A percentile compares a stretch with the other conserved stretches of the same genome.
These are phyloP conservation scores for Cadophora gregata DNA, from an alignment of 2,329 filamentous ascomycete species.

Conservation along the genomic window DNA sequence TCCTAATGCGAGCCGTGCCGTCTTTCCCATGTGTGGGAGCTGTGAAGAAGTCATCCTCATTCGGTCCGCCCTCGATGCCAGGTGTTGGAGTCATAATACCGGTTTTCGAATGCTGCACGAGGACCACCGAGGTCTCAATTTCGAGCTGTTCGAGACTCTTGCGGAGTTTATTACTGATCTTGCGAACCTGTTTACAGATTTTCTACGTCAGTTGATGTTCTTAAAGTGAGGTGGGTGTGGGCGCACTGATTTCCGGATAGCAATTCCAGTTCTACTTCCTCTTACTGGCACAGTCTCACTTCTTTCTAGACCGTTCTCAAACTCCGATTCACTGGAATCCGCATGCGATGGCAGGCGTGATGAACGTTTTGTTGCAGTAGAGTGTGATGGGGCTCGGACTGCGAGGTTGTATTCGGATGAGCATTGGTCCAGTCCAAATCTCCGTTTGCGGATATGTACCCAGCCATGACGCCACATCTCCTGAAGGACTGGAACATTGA, in stretches of 20 bases:
- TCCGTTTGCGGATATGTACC: conserved; percentile 24
- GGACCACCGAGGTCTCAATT: conserved; percentile 16
- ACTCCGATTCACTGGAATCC: neutral
- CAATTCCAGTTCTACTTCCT: conserved; percentile 5
- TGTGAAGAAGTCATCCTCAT: neutral
- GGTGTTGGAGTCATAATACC: conserved; percentile 7
- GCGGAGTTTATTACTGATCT: conserved; percentile 15
- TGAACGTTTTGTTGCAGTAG: neutral
- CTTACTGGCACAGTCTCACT: neutral
- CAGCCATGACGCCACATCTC: conserved; percentile 33
- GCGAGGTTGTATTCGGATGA: conserved; percentile 20
- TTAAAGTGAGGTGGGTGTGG: neutral
- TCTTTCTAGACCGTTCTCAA: neutral
- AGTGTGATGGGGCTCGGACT: conserved; percentile 13
- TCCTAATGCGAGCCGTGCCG: neutral
- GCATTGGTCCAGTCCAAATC: conserved; percentile 22
- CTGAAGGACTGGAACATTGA: conserved; percentile 37
- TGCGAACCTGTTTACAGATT: neutral
- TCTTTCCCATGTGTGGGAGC: conserved; percentile 1
- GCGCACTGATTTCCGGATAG: conserved; percentile 17
- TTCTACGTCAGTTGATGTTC: neutral
- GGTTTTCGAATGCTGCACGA: conserved; percentile 15
- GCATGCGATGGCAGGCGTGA: conserved; percentile 2
- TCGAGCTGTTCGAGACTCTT: conserved; percentile 19
- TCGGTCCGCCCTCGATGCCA: neutral